Evolutionary conservation across 352 stramenopile species (phyloP), one percentile per base, ranked within the genome.

Genomic region (Globisporangium paroecandrum): DNA sequence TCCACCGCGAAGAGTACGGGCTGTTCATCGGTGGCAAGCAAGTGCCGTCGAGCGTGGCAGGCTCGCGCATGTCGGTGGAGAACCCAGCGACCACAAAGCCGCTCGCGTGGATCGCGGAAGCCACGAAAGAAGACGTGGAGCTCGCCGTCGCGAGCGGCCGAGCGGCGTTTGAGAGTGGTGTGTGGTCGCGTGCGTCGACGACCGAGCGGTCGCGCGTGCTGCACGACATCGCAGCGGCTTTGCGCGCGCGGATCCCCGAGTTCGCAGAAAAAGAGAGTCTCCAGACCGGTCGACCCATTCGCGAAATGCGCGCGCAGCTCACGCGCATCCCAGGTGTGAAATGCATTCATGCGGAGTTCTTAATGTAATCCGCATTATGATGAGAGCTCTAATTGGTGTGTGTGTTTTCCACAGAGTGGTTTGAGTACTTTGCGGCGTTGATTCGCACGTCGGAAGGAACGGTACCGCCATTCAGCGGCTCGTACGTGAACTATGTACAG

Each of bases 381-480:
- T 18, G 34, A 27, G 29, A 24, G 47, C 12, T 55, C 22, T 67
- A 36, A 55, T 25, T 61, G 18, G 22, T 58, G 34, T 38, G 20
- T 55, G 7, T 55, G n/a, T 22, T 34, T 43, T 47, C 24, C 12
- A 32, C 64, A 75, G 87, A 95, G 69, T 94, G 87, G 86, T 89
- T 94, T 60, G 85, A 93, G 75, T 94, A 95, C 62, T 94, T 94
- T 71, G 78, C 82, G 36, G 77, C 82, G 25, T 68, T 95, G n/a
- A 77, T 87, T 20, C 71, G 87, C 15, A 91, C 81, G 25, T 70
- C 77, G 29, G 85, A 94, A 66, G 86, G 82, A n/a, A 75, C 77
- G 12, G 75, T 89, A 20, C 78, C 83, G 38, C 82, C 83, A 3
- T 94, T 94, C 64, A 79, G 70, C 29, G 78, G 77, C 10, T 18